Conservation (phyloP, 257 asterid species). For the Solanum piurae region DNA sequence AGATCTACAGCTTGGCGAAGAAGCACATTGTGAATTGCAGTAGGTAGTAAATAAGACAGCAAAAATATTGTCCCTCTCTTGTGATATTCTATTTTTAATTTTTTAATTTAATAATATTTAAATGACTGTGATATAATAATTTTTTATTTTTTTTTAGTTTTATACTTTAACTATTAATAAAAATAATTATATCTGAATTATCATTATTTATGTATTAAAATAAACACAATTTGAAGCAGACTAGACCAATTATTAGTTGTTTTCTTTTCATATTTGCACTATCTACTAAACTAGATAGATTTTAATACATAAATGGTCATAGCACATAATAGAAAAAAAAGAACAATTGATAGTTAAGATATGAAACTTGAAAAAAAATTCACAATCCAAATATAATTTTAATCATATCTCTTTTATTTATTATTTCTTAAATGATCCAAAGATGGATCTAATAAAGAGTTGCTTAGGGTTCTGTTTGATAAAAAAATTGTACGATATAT, state of each 20-base stretch:
- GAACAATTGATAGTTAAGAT: too few relatives aligned
- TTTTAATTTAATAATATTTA: background rate
- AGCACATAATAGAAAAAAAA: too few relatives aligned
- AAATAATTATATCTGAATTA: background rate
- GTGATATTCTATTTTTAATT: background rate
- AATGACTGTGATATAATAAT: background rate
- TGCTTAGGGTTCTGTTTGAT: fast-evolving
- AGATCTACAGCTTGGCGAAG: background rate
- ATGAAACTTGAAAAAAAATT: too few relatives aligned
- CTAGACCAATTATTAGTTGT: background rate
- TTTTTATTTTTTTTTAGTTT: background rate
- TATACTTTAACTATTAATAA: background rate
- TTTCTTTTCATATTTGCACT: background rate
- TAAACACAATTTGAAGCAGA: background rate
- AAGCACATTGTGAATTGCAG: background rate
- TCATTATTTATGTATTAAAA: background rate
- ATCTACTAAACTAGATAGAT: background rate
- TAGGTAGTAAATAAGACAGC: background rate
- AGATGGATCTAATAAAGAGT: too few relatives aligned
- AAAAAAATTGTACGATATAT: too few relatives aligned
- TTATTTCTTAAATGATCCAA: background rate
- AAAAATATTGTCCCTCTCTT: background rate
- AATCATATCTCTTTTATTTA: background rate
- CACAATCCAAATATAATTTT: background rate
- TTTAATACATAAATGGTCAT: background rate